A percentile compares a stretch with the other conserved stretches of the same genome.
Evolutionary conservation across 1,284 basidiomycete genomes (phyloP).

Genomic region (Sporisorium scitamineum): DNA sequence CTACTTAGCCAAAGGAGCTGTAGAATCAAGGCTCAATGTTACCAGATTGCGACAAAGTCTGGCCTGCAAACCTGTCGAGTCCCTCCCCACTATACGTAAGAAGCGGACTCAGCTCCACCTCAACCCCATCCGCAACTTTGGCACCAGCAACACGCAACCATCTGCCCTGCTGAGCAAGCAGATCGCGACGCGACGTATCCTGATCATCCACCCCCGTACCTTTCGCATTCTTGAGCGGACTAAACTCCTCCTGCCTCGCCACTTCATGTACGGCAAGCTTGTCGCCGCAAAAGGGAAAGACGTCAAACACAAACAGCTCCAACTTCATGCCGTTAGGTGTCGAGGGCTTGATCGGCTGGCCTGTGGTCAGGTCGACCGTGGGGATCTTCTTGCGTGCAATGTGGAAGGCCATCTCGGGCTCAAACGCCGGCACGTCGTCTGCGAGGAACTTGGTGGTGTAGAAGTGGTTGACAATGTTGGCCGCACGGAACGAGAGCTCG

Average conservation of each 20-base stretch:
- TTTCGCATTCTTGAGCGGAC: conserved; percentile 96
- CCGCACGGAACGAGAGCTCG: conserved; percentile 86
- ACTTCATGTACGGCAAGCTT: conserved; percentile 89
- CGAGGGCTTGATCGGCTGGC: conserved; percentile 78
- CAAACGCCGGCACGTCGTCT: conserved; percentile 80
- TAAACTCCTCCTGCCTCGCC: conserved; percentile 88
- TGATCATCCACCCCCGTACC: conserved; percentile 94
- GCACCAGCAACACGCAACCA: conserved; percentile 88
- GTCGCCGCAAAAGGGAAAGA: conserved; percentile 87
- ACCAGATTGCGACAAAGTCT: conserved; percentile 74
- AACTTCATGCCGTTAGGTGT: conserved; percentile 99
- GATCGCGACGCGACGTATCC: conserved; percentile 86
- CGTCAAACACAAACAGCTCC: conserved; percentile 98
- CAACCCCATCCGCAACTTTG: conserved; percentile 76
- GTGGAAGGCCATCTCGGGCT: conserved; percentile 92
- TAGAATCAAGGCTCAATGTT: conserved; percentile 52
- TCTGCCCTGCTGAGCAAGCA: conserved; percentile 87
- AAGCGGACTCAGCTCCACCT: conserved; percentile 90
- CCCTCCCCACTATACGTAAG: conserved; percentile 93
- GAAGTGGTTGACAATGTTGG: conserved; percentile 98
- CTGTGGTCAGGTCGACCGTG: conserved; percentile 74
- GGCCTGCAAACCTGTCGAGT: conserved; percentile 82
- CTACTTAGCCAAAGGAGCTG: too few species aligned
- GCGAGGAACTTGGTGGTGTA: conserved; percentile 91
- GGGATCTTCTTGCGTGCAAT: conserved; percentile 98